Conservation (phyloP, 1,284 basidiomycete species). For the Malassezia sympodialis region DNA sequence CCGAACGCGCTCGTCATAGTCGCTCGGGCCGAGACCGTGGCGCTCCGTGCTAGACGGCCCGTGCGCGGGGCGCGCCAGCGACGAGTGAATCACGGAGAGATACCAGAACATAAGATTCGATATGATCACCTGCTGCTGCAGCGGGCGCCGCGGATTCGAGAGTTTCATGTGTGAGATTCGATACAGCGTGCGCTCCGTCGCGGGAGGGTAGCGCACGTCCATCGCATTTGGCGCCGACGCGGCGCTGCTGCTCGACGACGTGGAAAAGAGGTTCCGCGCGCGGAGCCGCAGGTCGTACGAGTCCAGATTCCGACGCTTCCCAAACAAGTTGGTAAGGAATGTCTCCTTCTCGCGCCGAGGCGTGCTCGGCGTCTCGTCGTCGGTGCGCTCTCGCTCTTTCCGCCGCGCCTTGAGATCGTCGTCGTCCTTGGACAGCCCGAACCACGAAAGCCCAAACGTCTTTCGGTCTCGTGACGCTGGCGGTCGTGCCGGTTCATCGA, state of each 20-base stretch:
- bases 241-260: slow-evolving; percentile 14
- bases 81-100: slow-evolving; percentile 84
- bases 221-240: slow-evolving; percentile 20
- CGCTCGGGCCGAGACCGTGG: slow-evolving; percentile 1
- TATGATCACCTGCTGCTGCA: slow-evolving; percentile 97
- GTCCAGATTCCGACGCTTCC: slow-evolving; percentile 10
- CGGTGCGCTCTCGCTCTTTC: slow-evolving; percentile 22
- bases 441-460: slow-evolving; percentile 42
- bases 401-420: slow-evolving; percentile 22
- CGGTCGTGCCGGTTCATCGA: slow-evolving; percentile 4
- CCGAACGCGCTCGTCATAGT: slow-evolving; percentile 16
- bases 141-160: slow-evolving; percentile 83
- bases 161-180: slow-evolving; percentile 94
- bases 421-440: slow-evolving; percentile 41
- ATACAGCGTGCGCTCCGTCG: slow-evolving; percentile 95
- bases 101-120: slow-evolving; percentile 99
- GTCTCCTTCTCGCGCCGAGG: slow-evolving; percentile 22
- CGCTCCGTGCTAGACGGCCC: neutral
- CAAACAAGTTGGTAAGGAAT: slow-evolving; percentile 31
- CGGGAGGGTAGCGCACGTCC: slow-evolving; percentile 83
- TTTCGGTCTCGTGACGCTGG: slow-evolving; percentile 26
- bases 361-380: slow-evolving; percentile 21
- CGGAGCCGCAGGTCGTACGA: slow-evolving; percentile 3
- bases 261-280: slow-evolving; percentile 6
- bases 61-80: slow-evolving; percentile 28